Base-by-base conservation (phyloP, 2,329 filamentous ascomycete genomes). In the Microcera coccophila region DNA sequence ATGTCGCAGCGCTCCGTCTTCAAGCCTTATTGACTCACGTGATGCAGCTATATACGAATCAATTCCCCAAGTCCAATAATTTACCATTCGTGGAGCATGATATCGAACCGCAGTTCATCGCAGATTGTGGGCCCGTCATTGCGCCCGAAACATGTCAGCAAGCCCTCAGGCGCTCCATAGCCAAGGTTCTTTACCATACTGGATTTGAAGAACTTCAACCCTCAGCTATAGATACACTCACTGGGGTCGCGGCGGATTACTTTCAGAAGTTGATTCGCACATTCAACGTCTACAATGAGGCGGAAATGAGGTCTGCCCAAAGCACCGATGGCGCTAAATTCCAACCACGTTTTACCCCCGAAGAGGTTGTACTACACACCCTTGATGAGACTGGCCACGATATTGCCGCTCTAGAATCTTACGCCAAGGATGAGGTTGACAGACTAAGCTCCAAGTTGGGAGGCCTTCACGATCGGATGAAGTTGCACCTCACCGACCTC, bases 131-230 rank as follows among this genome's bases (percentile, higher is more conserved):
- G 1, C 85, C 93, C 8, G 79, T 96, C 28, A 91, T 97, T 76
- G 85, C 88, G 12, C 79, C 85, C 9, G 84, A 85, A 64, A 80
- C 89, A 22, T 94, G 87, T 62, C 84, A 88, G 53, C 82, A 87
- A 39, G 88, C 90, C 2, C 68, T 98, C 53, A 90, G 95, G 64
- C 84, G 93, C 44, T 93, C 90, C 11, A 86, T 97, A 15, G 90
- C 86, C 44, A 95, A 97, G 66, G 82, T 98, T 35, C 91, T 96
- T 58, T 98, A 96, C 61, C 89, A 95, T 62, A 87, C 90, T 31
- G 93, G 93, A 1, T 98, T 97, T 52, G 93, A 98, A 66, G 93
- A 98, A 62, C 87, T 94, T 49, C 93, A 98, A 62, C 93, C 93
- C 12, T 95, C 90, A 31, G 91, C 93, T 20, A 73, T 98, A 21